Percentiles rank a stretch among this genome's conserved stretches.
These are phyloP conservation scores for Massospora cicadina DNA, from an alignment of 371 early-diverging fungal species.

Conservation along the genomic window DNA sequence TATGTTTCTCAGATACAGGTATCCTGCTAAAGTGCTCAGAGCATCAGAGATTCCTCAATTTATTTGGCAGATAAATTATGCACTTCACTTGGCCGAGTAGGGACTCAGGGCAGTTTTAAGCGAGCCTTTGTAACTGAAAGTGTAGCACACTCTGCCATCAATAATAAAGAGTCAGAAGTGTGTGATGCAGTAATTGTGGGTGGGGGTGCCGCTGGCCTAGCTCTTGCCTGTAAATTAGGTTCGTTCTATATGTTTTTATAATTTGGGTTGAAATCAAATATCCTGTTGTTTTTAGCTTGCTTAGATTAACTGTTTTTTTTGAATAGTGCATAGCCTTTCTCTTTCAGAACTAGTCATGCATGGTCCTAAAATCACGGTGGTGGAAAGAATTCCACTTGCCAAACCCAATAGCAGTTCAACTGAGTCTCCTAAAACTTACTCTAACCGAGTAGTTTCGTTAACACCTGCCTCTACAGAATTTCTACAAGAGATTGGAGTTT, in stretches of 20 bases:
- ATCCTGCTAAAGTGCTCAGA: too few relatives aligned
- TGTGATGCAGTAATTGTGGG: conserved; percentile 72
- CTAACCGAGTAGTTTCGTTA: conserved; percentile 16
- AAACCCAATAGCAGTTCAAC: neutral
- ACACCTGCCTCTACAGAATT: conserved; percentile 25
- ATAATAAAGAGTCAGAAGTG: neutral
- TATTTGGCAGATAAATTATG: too few relatives aligned
- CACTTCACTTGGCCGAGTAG: too few relatives aligned
- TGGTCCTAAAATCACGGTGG: conserved; percentile 2
- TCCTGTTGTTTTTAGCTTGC: too few relatives aligned
- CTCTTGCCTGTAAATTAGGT: conserved; percentile 68
- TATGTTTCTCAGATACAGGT: too few relatives aligned
- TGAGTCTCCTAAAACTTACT: neutral
- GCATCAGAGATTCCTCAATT: too few relatives aligned
- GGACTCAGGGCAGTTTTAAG: too few relatives aligned
- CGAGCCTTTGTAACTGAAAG: neutral
- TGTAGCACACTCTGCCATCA: neutral
- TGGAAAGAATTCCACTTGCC: neutral
- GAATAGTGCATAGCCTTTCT: neutral
- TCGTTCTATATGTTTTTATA: conserved; percentile 9
- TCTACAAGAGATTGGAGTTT: conserved; percentile 37
- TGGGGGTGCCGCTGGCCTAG: conserved; percentile 78
- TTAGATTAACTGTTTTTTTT: too few relatives aligned
- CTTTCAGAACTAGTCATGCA: neutral
- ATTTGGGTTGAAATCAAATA: neutral